phyloP scores from a whole-genome alignment of 192 early-diverging fungal genomes.

The Coemansia sp. region DNA sequence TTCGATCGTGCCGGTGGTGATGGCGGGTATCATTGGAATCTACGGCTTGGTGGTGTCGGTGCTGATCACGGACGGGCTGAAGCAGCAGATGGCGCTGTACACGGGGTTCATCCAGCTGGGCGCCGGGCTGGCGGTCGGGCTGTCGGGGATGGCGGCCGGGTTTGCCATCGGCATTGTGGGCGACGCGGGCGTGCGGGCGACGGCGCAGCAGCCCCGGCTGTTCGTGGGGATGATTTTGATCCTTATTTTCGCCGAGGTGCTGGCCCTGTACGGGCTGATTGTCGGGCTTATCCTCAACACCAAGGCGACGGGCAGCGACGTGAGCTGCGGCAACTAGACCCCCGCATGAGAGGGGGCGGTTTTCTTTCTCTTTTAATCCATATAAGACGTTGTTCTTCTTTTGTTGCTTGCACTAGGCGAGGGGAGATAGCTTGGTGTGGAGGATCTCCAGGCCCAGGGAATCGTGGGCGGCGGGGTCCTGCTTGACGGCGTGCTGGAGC shows the following conservation, averaged over 20 bases:
- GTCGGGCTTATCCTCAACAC: conserved; percentile 83
- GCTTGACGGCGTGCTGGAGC: conserved; percentile 1
- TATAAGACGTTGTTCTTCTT: not conserved
- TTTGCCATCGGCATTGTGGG: conserved; percentile 90
- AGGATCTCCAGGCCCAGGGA: not conserved
- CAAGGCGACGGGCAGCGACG: conserved; percentile 55
- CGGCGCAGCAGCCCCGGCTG: conserved; percentile 72
- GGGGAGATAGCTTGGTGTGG: not conserved
- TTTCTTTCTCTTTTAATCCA: not conserved
- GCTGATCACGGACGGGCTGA: conserved; percentile 75
- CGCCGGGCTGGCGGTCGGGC: conserved; percentile 74
- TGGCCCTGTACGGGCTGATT: conserved; percentile 83
- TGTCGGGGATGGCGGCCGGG: conserved; percentile 82
- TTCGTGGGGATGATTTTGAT: conserved; percentile 86
- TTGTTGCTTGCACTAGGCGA: not conserved
- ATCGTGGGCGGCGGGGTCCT: not conserved
- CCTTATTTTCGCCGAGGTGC: conserved; percentile 85
- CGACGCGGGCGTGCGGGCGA: conserved; percentile 80
- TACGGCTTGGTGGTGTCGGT: conserved; percentile 98
- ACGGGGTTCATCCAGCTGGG: conserved; percentile 79
- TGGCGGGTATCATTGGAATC: conserved; percentile 99
- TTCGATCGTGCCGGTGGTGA: conserved; percentile 88
- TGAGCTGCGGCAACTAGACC: conserved; percentile 47
- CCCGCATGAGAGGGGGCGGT: too few relatives aligned
- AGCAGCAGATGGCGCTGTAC: conserved; percentile 65